These are phyloP conservation scores for Nothopassalora personata DNA, from an alignment of 2,329 filamentous ascomycete genomes.

Conservation along the genomic window DNA sequence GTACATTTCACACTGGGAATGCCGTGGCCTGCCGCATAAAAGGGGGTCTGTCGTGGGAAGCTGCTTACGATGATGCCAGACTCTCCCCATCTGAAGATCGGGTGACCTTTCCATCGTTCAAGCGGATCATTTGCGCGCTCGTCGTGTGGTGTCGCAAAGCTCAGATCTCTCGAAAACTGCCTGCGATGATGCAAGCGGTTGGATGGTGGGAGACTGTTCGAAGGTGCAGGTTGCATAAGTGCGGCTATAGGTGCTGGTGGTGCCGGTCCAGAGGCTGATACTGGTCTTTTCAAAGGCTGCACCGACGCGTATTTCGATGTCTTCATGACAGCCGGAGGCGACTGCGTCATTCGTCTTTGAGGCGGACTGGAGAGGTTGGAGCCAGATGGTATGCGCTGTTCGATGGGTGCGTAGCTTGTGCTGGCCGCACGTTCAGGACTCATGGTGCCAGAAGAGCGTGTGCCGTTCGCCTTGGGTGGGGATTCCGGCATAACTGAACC, in stretches of 20 bases:
- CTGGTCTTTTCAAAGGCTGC: conserved; percentile 13
- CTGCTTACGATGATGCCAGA: conserved; percentile 76
- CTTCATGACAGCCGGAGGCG: conserved; percentile 51
- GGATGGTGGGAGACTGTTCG: not conserved
- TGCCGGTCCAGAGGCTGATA: conserved; percentile 3
- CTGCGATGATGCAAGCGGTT: conserved; percentile 32
- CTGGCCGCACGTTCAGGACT: conserved; percentile 20
- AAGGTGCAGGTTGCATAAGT: conserved; percentile 17
- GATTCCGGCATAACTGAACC: conserved; percentile 28
- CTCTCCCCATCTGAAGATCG: conserved; percentile 81
- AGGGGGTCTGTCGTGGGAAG: conserved; percentile 82
- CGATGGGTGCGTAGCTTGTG: conserved; percentile 18
- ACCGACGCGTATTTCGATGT: conserved; percentile 40
- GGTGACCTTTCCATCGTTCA: conserved; percentile 84
- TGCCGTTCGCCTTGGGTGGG: conserved; percentile 33
- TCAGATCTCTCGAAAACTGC: conserved; percentile 46
- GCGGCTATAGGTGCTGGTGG: conserved; percentile 18
- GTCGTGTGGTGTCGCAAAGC: conserved; percentile 53
- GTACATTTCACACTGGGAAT: conserved; percentile 74
- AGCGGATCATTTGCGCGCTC: conserved; percentile 64
- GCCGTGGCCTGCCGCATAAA: conserved; percentile 70
- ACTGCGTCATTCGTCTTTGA: conserved; percentile 47
- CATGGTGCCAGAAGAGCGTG: conserved; percentile 13
- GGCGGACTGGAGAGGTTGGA: conserved; percentile 33
- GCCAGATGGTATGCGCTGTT: conserved; percentile 37